These are phyloP conservation scores for Taiozyma sp. DNA, from an alignment of 1,139 yeast species.

Conservation along the genomic window DNA sequence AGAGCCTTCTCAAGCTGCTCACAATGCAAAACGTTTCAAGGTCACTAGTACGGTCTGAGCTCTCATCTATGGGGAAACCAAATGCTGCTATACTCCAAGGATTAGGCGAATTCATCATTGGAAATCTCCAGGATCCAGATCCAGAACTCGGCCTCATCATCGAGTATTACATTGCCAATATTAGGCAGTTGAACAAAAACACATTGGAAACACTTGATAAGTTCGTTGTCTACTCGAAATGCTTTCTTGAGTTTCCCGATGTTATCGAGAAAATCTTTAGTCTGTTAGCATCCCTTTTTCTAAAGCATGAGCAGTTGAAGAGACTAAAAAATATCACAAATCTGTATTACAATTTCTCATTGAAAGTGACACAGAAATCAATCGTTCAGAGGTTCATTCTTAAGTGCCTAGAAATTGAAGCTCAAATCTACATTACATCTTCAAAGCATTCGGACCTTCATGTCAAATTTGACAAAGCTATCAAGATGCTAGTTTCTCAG, in stretches of 20 bases:
- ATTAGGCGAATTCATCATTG: constrained; percentile 10
- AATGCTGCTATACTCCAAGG: constrained; percentile 9
- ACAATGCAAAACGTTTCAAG: constrained; percentile 9
- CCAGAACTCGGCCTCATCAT: constrained; percentile 3
- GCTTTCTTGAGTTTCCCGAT: constrained; percentile 2
- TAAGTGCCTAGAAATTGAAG: constrained; percentile 9
- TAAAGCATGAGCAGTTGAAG: constrained; percentile 18
- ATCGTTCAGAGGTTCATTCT: constrained; percentile 3
- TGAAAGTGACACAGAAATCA: constrained; percentile 10
- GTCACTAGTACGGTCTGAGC: constrained; percentile 13
- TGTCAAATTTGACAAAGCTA: constrained; percentile 18
- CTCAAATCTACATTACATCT: constrained; percentile 3
- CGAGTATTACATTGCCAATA: constrained; percentile 3
- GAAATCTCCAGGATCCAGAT: background rate
- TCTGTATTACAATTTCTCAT: constrained; percentile 25
- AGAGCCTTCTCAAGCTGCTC: constrained; percentile 10
- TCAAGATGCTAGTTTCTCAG: constrained; percentile 21
- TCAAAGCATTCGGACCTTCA: constrained; percentile 5
- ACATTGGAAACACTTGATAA: constrained; percentile 10
- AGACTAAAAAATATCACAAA: constrained; percentile 28
- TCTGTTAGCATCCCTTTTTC: constrained; percentile 5
- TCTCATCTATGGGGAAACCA: constrained; percentile 10
- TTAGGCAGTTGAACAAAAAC: background rate
- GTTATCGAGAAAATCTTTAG: constrained; percentile 7
- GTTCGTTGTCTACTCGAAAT: constrained; percentile 6